phyloP scores from a whole-genome alignment of 257 asterid genomes.

The Primulina tabacum region DNA sequence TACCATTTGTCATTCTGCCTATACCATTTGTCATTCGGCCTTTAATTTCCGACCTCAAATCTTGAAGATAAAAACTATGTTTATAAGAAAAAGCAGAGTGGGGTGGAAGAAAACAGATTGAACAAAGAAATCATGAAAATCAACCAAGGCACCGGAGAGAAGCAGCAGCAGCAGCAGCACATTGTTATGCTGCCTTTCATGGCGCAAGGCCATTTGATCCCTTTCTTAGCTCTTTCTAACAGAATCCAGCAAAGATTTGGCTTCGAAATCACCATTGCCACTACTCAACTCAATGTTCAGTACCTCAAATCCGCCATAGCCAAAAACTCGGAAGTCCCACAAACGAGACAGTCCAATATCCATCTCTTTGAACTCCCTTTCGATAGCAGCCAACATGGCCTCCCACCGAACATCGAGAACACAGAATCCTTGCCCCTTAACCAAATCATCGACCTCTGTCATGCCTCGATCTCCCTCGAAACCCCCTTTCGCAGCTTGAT shows the following conservation, averaged over 20 bases:
- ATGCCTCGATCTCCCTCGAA: conserved; percentile 48
- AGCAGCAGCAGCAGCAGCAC: conserved; percentile 32
- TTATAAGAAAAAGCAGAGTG: neutral
- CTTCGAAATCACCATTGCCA: conserved; percentile 54
- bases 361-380: conserved; percentile 51
- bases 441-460: conserved; percentile 39
- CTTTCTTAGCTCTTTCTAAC: conserved; percentile 55
- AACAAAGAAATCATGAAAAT: neutral
- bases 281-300: conserved; percentile 55
- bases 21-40: too few relatives aligned
- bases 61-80: too few relatives aligned
- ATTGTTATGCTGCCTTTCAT: conserved; percentile 62
- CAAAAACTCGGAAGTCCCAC: conserved; percentile 17
- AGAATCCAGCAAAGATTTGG: conserved; percentile 31
- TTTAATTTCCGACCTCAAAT: too few relatives aligned
- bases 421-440: conserved; percentile 57
- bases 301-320: conserved; percentile 46
- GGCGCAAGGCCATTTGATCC: conserved; percentile 74
- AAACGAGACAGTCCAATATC: conserved; percentile 25
- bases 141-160: neutral
- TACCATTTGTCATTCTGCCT: too few relatives aligned
- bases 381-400: conserved; percentile 46
- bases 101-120: neutral
- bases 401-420: conserved; percentile 77
- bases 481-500: conserved; percentile 38